These are phyloP conservation scores for Nakazawaea populi DNA, from an alignment of 805 yeast genomes.

Conservation along the genomic window DNA sequence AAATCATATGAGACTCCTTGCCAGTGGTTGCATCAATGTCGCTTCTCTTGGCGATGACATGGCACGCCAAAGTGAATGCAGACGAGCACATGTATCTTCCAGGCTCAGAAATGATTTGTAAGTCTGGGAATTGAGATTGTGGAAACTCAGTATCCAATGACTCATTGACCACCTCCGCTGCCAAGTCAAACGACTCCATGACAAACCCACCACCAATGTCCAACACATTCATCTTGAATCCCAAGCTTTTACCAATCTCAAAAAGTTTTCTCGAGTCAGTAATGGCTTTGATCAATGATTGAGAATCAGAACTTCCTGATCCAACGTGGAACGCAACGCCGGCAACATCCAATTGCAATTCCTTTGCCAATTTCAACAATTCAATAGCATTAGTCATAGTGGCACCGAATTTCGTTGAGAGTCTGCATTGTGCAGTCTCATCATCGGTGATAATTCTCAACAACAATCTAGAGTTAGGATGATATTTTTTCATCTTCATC, in stretches of 20 bases:
- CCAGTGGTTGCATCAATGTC: constrained; percentile 15
- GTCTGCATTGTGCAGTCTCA: constrained; percentile 75
- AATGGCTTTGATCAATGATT: constrained; percentile 64
- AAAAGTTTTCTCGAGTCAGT: constrained; percentile 65
- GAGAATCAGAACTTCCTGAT: constrained; percentile 78
- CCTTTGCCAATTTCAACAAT: constrained; percentile 56
- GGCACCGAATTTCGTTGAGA: constrained; percentile 89
- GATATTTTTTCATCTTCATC: constrained; percentile 58
- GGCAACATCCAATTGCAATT: constrained; percentile 54
- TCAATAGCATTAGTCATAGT: constrained; percentile 44
- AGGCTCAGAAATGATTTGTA: constrained; percentile 79
- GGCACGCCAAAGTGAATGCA: constrained; percentile 79
- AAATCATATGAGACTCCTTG: constrained; percentile 56
- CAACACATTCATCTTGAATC: constrained; percentile 45
- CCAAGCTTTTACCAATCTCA: constrained; percentile 44
- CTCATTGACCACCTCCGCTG: constrained; percentile 50
- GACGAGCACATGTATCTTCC: constrained; percentile 86
- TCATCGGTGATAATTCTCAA: constrained; percentile 89
- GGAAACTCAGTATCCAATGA: constrained; percentile 63
- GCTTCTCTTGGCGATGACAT: constrained; percentile 80
- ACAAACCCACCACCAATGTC: constrained; percentile 96
- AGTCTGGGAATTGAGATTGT: constrained; percentile 20
- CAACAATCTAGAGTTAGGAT: constrained; percentile 66
- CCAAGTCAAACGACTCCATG: constrained; percentile 47
- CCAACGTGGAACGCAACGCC: constrained; percentile 98